Conservation (phyloP, 257 asterid species). For the Echium plantagineum region DNA sequence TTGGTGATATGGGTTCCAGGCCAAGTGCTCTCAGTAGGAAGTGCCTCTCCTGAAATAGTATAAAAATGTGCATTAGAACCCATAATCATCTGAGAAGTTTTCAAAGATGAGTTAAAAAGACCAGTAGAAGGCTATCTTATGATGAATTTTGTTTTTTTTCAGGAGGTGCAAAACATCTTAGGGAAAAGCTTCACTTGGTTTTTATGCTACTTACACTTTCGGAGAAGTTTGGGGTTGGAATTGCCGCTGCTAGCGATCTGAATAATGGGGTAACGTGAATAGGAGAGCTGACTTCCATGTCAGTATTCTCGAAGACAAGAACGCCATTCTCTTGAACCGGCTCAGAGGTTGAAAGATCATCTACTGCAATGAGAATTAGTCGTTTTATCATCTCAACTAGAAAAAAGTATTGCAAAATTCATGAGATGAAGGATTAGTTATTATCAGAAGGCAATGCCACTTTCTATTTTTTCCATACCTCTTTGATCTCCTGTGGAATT, state of each 20-base stretch:
- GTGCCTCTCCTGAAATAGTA: background rate
- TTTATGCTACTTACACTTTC: conserved; percentile 44
- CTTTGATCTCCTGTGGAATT: conserved; percentile 31
- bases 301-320: conserved; percentile 34
- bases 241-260: conserved; percentile 84
- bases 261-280: conserved; percentile 82
- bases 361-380: conserved; percentile 19
- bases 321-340: conserved; percentile 21
- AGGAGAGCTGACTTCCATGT: conserved; percentile 64
- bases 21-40: background rate
- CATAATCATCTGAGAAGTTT: too few relatives aligned
- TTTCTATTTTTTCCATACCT: too few relatives aligned
- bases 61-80: background rate
- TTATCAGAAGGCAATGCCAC: background rate
- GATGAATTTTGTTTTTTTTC: background rate
- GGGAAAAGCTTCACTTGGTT: background rate
- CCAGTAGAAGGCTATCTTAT: background rate
- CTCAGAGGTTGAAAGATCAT: conserved; percentile 26
- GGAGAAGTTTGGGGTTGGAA: conserved; percentile 92
- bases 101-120: too few relatives aligned
- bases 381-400: background rate
- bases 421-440: background rate
- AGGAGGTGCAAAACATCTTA: background rate
- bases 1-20: background rate
- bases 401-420: background rate